Base-by-base conservation (phyloP, 495 filamentous ascomycete species). In the Copromyces sp. region DNA sequence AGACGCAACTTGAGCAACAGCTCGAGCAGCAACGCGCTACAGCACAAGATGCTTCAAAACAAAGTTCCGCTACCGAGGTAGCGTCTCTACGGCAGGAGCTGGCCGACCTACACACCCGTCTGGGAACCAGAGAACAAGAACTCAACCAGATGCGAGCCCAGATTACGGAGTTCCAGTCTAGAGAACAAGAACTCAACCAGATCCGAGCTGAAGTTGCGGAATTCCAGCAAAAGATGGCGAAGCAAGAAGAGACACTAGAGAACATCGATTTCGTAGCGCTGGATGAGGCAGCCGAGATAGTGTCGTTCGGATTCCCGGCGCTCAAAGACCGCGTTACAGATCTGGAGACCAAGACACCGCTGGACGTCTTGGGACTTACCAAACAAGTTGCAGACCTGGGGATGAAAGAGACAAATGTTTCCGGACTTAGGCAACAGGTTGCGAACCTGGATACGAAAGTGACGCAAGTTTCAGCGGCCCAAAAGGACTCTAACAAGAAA, bases 211-310 rank as follows among this genome's bases (percentile, higher is more conserved):
- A 59, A 29, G 20, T 59, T 59, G 47, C 47, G 9, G 20, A 59
- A 29, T 59, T 59, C 1, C 12, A 65, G 39, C 70, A 61, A 44
- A 42, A 68, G 39, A 41, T 72, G 24, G 47, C 71, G 5, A 69
- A 71, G n/a, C 73, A 75, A 5, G 69, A 71, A 35, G 17, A 53
- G 9, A 75, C 72, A 24, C 71, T 77, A 3, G 73, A 68, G 20
- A 39, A 32, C 7, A 44, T 73, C 7, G 74, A 75, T 69, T 44
- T 71, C 12, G 69, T 72, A 9, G 72, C 24, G 16, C 53, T 78
- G 16, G 71, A 73, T 3, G 35, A 37, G 11, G 39, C 53, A 9
- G 61, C 69, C 11, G 74, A 76, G 24, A 71, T 47, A 3, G 40
- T 59, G n/a, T 72, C 70, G 4, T 71, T 74, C 32, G 45, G 32